Conservation (phyloP, 495 filamentous ascomycete genomes). For the Penicillium longicatenatum region DNA sequence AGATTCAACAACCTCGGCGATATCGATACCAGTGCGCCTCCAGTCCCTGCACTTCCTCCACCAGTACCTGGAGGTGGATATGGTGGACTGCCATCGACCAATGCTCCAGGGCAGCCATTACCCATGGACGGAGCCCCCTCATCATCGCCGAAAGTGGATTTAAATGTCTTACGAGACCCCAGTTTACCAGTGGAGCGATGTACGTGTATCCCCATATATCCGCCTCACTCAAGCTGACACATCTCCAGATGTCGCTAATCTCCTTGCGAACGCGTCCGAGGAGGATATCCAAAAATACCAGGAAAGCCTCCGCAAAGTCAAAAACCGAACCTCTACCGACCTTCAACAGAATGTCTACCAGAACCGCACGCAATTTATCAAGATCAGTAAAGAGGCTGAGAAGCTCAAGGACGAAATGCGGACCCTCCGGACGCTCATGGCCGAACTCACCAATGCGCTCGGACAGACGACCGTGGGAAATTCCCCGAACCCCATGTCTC, state of each 20-base stretch:
- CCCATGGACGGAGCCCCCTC: constrained; percentile 34
- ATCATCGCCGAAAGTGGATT: constrained; percentile 57
- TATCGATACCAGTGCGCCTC: constrained; percentile 63
- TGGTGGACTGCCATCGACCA: constrained; percentile 36
- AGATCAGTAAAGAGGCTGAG: constrained; percentile 98
- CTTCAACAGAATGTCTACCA: constrained; percentile 97
- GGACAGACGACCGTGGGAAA: constrained; percentile 63
- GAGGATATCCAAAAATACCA: constrained; percentile 89
- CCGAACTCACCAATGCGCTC: constrained; percentile 80
- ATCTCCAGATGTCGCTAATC: constrained; percentile 66
- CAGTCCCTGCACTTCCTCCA: constrained; percentile 60
- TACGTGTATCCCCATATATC: constrained; percentile 25
- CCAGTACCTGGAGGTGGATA: constrained; percentile 51
- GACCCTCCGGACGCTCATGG: constrained; percentile 81
- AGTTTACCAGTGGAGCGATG: constrained; percentile 68
- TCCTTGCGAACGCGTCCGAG: constrained; percentile 91
- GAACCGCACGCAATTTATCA: constrained; percentile 97
- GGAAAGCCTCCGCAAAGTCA: constrained; percentile 70
- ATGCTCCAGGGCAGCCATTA: constrained; percentile 49
- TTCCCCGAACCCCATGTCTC: constrained; percentile 44
- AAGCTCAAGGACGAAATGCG: constrained; percentile 97
- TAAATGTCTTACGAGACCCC: constrained; percentile 77
- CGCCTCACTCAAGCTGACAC: constrained; percentile 2
- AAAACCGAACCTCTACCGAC: constrained; percentile 80
- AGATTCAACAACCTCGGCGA: constrained; percentile 80